Evolutionary conservation across 2,329 filamentous ascomycete species (phyloP).

Genomic region (Paecilomyces fulvus): DNA sequence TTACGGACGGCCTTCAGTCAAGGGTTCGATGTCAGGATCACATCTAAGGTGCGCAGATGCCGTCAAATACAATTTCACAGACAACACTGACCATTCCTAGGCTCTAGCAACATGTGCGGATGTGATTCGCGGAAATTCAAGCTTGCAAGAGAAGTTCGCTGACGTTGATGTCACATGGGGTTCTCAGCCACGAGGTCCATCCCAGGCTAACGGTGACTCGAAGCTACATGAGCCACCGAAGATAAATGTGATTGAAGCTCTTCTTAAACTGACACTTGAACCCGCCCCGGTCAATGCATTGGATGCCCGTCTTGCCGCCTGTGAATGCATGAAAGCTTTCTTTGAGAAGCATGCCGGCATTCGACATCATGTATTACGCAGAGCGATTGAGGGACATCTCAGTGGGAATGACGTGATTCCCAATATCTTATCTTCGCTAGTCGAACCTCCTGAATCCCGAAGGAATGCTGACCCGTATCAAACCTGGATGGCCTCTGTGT

Average conservation of each 20-base stretch:
- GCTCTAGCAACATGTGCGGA: conserved; percentile 80
- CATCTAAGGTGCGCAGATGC: conserved; percentile 58
- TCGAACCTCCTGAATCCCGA: conserved; percentile 56
- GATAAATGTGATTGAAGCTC: conserved; percentile 86
- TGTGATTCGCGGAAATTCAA: conserved; percentile 71
- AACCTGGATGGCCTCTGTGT: conserved; percentile 78
- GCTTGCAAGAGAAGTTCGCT: conserved; percentile 80
- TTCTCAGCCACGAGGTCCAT: conserved; percentile 12
- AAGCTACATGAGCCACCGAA: conserved; percentile 45
- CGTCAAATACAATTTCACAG: conserved; percentile 3
- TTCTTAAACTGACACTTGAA: conserved; percentile 73
- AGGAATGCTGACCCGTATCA: conserved; percentile 72
- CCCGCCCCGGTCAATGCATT: conserved; percentile 59
- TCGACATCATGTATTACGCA: conserved; percentile 71
- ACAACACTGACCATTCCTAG: conserved; percentile 31
- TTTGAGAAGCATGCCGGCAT: conserved; percentile 75
- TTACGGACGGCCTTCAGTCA: conserved; percentile 75
- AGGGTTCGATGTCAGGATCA: conserved; percentile 65
- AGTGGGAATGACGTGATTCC: conserved; percentile 72
- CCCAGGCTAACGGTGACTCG: conserved; percentile 25
- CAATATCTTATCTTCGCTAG: conserved; percentile 77
- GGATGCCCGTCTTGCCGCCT: conserved; percentile 74
- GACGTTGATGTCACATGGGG: conserved; percentile 62
- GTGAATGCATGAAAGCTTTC: conserved; percentile 88
- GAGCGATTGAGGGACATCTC: conserved; percentile 80